Conservation (phyloP, 2,329 filamentous ascomycete genomes). For the Fusarium newnesense region DNA sequence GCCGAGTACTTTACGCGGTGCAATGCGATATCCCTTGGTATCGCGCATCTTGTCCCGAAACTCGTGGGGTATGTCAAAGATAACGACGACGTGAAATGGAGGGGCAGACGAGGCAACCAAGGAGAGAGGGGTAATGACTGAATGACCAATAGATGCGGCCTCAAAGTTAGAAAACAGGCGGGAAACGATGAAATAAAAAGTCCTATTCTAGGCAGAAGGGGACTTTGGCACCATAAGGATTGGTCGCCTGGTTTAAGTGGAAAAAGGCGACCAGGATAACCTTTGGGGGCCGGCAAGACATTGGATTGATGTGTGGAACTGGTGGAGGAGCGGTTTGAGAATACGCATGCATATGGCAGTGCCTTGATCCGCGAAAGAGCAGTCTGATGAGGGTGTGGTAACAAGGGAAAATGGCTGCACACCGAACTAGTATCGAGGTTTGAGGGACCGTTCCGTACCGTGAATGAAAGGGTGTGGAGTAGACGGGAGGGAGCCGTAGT, state of each 20-base stretch:
- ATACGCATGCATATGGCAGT: conserved; percentile 20
- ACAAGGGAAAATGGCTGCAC: conserved; percentile 11
- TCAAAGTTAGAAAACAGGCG: conserved; percentile 28
- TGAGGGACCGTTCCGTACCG: conserved; percentile 11
- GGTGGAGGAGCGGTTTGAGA: conserved; percentile 27
- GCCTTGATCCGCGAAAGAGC: conserved; percentile 14
- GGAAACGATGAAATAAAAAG: conserved; percentile 12
- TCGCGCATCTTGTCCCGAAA: conserved; percentile 23
- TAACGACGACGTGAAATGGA: conserved; percentile 16
- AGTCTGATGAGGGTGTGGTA: conserved; percentile 14
- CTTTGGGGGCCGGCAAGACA: conserved; percentile 13
- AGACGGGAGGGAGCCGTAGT: conserved; percentile 28
- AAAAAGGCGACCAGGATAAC: conserved; percentile 19
- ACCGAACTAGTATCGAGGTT: conserved; percentile 14
- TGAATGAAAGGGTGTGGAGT: conserved; percentile 18
- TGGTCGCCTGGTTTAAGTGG: conserved; percentile 31
- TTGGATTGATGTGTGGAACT: conserved; percentile 18
- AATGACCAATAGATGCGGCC: conserved; percentile 21
- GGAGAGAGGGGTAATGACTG: conserved; percentile 15
- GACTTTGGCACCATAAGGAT: conserved; percentile 27
- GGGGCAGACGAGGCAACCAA: conserved; percentile 29
- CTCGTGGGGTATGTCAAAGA: conserved; percentile 16
- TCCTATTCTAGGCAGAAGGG: conserved; percentile 38
- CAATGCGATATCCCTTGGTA: conserved; percentile 35
- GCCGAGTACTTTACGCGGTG: conserved; percentile 17